These are phyloP conservation scores for Skeletonema marinoi DNA, from an alignment of 108 stramenopile species.

Conservation along the genomic window DNA sequence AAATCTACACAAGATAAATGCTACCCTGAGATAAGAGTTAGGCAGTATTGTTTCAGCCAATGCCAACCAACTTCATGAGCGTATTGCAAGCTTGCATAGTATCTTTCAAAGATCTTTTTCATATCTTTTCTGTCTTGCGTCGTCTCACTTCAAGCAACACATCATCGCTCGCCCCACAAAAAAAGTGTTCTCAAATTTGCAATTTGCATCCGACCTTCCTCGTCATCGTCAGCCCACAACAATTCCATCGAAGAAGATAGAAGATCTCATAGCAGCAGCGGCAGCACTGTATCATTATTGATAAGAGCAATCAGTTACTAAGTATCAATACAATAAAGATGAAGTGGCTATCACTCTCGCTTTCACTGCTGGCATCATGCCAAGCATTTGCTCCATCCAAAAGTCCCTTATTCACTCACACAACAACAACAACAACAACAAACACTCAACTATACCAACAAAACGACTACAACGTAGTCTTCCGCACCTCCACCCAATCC, in stretches of 20 bases:
- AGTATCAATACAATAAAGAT: background rate
- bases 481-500: slow-evolving; percentile 50
- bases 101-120: background rate
- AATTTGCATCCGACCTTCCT: background rate
- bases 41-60: too few relatives aligned
- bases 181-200: background rate
- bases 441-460: background rate
- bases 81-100: too few relatives aligned
- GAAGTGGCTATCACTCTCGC: background rate
- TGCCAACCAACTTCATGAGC: background rate
- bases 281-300: too few relatives aligned
- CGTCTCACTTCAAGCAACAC: background rate
- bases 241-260: too few relatives aligned
- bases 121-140: background rate
- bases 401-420: background rate
- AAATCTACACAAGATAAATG: too few relatives aligned
- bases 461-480: slow-evolving; percentile 57
- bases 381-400: background rate
- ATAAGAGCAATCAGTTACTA: too few relatives aligned
- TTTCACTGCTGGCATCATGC: background rate
- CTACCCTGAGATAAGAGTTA: too few relatives aligned
- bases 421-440: background rate
- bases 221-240: background rate
- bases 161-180: background rate
- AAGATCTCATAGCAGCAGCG: too few relatives aligned